These are phyloP conservation scores for Verticillium nonalfalfae DNA, from an alignment of 2,329 filamentous ascomycete species.

Conservation along the genomic window DNA sequence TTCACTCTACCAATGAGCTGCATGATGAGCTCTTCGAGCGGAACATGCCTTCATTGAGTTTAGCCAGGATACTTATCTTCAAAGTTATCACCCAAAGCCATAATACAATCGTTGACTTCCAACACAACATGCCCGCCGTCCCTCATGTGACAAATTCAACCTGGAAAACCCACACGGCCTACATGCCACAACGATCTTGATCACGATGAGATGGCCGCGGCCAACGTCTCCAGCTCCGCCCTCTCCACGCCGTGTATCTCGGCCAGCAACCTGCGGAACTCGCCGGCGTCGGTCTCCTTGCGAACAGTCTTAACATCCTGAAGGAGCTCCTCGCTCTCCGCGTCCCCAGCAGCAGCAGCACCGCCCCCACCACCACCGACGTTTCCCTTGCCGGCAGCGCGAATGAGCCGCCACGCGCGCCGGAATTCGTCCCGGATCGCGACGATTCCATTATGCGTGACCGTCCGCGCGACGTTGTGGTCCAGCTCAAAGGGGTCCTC, in stretches of 20 bases:
- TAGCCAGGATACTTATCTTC: neutral
- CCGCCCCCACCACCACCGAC: slow-evolving; percentile 5
- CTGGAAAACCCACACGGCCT: neutral
- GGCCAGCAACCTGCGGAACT: slow-evolving; percentile 29
- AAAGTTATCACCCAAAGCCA: neutral
- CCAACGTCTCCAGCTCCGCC: slow-evolving; percentile 2
- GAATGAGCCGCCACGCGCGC: slow-evolving; percentile 69
- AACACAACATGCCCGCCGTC: too few species aligned
- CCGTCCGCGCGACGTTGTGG: slow-evolving; percentile 83
- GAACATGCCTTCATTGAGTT: neutral
- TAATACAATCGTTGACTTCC: too few species aligned
- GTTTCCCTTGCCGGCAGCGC: slow-evolving; percentile 34
- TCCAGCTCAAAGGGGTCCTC: slow-evolving; percentile 87
- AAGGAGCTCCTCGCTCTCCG: slow-evolving; percentile 34
- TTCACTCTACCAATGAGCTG: too few species aligned
- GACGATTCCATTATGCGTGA: slow-evolving; percentile 76
- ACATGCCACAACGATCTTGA: neutral
- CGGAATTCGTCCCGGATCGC: slow-evolving; percentile 80
- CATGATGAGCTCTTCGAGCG: neutral
- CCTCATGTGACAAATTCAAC: too few species aligned
- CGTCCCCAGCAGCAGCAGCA: too few species aligned
- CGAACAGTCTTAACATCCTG: slow-evolving; percentile 37
- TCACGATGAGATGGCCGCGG: neutral
- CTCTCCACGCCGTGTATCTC: slow-evolving; percentile 28
- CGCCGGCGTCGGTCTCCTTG: slow-evolving; percentile 23